Evolutionary conservation across 2,329 filamentous ascomycete species (phyloP).

Genomic region (Seiridium unicorne): DNA sequence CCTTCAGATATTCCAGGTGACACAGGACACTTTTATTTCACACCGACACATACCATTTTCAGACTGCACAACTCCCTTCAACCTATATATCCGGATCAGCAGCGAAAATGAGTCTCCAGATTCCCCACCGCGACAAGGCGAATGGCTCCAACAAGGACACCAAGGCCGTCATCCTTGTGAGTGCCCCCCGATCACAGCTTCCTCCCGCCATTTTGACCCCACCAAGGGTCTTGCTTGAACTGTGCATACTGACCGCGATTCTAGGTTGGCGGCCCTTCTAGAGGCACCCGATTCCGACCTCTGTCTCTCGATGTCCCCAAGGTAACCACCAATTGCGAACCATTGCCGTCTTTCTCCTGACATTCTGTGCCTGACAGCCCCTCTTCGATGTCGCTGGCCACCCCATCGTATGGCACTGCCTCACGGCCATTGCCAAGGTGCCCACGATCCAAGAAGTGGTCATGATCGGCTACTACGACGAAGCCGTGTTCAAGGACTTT

Average conservation of each 20-base stretch:
- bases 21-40: neutral
- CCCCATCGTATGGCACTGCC: slow-evolving; percentile 97
- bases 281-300: slow-evolving; percentile 93
- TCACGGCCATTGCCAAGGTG: slow-evolving; percentile 87
- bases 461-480: slow-evolving; percentile 98
- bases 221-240: slow-evolving; percentile 12
- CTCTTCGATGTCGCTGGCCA: slow-evolving; percentile 98
- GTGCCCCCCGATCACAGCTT: slow-evolving; percentile 20
- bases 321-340: slow-evolving; percentile 47
- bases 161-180: slow-evolving; percentile 92
- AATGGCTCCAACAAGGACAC: slow-evolving; percentile 61
- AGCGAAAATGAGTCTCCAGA: slow-evolving; percentile 51
- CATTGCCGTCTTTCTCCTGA: neutral
- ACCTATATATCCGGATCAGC: neutral
- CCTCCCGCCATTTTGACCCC: slow-evolving; percentile 15
- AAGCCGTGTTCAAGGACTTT: slow-evolving; percentile 94
- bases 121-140: slow-evolving; percentile 51
- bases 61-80: neutral
- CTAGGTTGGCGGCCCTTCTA: slow-evolving; percentile 90
- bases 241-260: slow-evolving; percentile 3
- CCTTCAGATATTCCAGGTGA: slow-evolving; percentile 1
- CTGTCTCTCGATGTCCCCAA: slow-evolving; percentile 95
- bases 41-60: neutral
- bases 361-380: slow-evolving; percentile 55
- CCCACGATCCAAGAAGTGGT: slow-evolving; percentile 92